Evolutionary conservation across 768 basidiomycete species (phyloP).

Genomic region (Auriculariales sp.): DNA sequence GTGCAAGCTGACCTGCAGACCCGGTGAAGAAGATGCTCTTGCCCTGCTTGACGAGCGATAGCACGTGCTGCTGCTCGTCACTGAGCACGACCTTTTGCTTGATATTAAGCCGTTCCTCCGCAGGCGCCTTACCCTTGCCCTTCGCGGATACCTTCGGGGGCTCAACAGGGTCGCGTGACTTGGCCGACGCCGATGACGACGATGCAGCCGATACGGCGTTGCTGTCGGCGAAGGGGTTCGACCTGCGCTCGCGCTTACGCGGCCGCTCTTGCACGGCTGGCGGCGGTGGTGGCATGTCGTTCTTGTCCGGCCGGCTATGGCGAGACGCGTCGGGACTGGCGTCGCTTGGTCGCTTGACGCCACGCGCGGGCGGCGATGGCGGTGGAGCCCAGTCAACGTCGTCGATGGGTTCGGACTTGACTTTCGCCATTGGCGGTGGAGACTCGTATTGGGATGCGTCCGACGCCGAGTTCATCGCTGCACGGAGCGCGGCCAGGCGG

Average conservation of each 20-base stretch:
- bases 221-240: background rate
- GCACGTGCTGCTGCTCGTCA: constrained; percentile 36
- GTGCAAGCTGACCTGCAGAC: constrained; percentile 44
- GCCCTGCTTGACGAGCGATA: constrained; percentile 42
- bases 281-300: background rate
- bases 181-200: background rate
- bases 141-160: background rate
- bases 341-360: background rate
- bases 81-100: constrained; percentile 26
- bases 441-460: background rate
- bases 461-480: too few species aligned
- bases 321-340: background rate
- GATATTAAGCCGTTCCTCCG: too few species aligned
- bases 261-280: background rate
- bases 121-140: too few species aligned
- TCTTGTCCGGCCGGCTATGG: background rate
- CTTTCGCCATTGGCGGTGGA: background rate
- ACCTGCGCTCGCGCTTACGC: background rate
- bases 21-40: constrained; percentile 77
- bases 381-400: background rate
- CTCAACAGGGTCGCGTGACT: background rate
- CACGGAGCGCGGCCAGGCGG: too few species aligned
- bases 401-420: background rate
- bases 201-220: background rate
- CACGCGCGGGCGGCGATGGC: background rate